Base-by-base conservation (phyloP, 768 basidiomycete species). In the Termitomyces sp. region DNA sequence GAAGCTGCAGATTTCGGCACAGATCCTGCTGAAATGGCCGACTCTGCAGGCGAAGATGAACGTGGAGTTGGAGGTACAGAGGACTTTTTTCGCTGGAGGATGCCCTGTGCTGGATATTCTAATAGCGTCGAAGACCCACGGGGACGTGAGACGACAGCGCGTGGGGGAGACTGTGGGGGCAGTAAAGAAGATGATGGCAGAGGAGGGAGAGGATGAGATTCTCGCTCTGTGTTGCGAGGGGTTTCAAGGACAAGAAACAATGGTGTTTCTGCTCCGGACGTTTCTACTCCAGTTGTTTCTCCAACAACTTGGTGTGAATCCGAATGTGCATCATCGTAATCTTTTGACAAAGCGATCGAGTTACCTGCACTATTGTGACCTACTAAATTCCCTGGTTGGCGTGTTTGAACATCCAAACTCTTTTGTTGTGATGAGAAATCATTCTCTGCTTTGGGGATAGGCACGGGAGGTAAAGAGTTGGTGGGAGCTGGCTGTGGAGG, bases 171-270 rank as follows among this genome's bases (percentile, higher is more conserved):
- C 28, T 79, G 74, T 12, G 81, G 79, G 5, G 61, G 62, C 48
- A 56, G 61, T 38, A 46, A 30, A 13, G 61, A 64, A 50, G 79
- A 81, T 5, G 82, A 78, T 43, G 86, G 88, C 50, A 88, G 69
- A 47, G 87, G 87, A 18, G 88, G 89, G 13, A 89, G 74, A 20
- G 86, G 89, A 58, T 82, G 88, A 9, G 83, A 83, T 44, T 85
- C 84, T 64, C 74, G 75, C 63, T 76, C 80, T 35, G 67, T 56
- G 38, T 71, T 73, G 38, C 75, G 80, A 33, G 77, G 75, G 8
- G 77, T 77, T 48, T 81, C 79, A 41, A 77, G 69, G 55, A 71
- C 69, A 56, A 68, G 65, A 30, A 71, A 69, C 43, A 70, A 68
- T 48, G 32, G 7, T 32, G 72, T 67, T 26, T 72, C 70, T 23